Conservation (phyloP, 192 early-diverging fungal genomes). For the Pilobolus umbonatus region DNA sequence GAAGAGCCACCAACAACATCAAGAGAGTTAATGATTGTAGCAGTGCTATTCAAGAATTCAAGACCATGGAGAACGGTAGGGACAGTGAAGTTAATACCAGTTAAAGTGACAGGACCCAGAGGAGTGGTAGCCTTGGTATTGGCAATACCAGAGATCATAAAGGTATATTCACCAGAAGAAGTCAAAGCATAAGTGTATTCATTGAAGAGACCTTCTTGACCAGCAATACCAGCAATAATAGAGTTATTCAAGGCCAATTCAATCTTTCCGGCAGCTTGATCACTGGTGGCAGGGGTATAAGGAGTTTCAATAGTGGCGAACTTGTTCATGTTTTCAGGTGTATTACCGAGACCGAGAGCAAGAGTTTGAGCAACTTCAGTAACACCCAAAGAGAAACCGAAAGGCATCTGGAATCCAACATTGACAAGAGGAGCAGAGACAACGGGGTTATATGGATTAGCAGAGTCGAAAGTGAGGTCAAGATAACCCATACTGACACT, state of each 20-base stretch:
- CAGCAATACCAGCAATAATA: conserved; percentile 40
- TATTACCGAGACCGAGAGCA: conserved; percentile 31
- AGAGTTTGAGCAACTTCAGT: conserved; percentile 50
- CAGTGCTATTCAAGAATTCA: conserved; percentile 48
- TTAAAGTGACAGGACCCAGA: conserved; percentile 46
- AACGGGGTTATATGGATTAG: conserved; percentile 45
- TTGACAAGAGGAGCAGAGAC: conserved; percentile 40
- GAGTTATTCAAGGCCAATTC: conserved; percentile 42
- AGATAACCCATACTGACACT: conserved; percentile 47
- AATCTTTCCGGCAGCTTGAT: conserved; percentile 39
- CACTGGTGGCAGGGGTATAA: conserved; percentile 31
- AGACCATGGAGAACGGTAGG: conserved; percentile 47
- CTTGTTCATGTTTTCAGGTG: conserved; percentile 23
- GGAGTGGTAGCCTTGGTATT: conserved; percentile 48
- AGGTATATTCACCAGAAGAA: conserved; percentile 30
- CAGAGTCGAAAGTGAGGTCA: conserved; percentile 45
- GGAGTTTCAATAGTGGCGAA: conserved; percentile 26
- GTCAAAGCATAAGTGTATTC: conserved; percentile 49
- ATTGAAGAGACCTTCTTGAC: conserved; percentile 45
- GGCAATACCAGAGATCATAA: conserved; percentile 46
- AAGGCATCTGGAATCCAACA: conserved; percentile 54
- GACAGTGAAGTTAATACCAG: conserved; percentile 51
- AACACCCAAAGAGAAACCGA: conserved; percentile 57
- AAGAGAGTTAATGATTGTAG: conserved; percentile 47
- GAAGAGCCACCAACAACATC: conserved; percentile 51